A percentile compares a stretch with the other conserved stretches of the same genome.
Conservation (phyloP, 2,329 filamentous ascomycete genomes). For the Neofusicoccum sp. region DNA sequence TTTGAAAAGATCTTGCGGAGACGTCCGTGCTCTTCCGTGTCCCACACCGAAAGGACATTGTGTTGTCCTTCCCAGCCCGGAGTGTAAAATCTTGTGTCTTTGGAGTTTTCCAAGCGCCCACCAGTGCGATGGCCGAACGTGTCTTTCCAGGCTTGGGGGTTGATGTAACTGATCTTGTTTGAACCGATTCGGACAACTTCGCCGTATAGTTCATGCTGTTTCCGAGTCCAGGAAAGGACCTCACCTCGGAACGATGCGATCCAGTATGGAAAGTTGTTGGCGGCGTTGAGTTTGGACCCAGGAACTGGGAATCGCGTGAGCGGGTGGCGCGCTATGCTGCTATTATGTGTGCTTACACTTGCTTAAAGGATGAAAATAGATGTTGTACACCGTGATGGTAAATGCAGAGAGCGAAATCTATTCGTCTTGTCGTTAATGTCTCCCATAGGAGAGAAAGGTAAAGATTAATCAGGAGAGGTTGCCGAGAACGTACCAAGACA, state of each 20-base stretch:
- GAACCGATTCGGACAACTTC: slow-evolving; percentile 17
- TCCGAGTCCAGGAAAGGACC: neutral
- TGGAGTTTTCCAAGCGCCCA: neutral
- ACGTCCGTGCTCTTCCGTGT: slow-evolving; percentile 25
- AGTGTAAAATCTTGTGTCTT: slow-evolving; percentile 1
- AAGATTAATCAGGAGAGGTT: too few relatives aligned
- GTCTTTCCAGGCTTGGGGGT: slow-evolving; percentile 19
- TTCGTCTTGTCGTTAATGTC: too few relatives aligned
- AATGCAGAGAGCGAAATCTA: too few relatives aligned
- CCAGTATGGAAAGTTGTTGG: neutral
- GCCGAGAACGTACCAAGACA: too few relatives aligned
- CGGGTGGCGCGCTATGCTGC: slow-evolving; percentile 26
- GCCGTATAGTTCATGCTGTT: slow-evolving; percentile 14
- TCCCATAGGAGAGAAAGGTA: too few relatives aligned
- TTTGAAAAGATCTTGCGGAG: slow-evolving; percentile 27
- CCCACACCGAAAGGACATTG: neutral
- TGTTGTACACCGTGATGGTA: neutral
- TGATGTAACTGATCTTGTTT: slow-evolving; percentile 14
- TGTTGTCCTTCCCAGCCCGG: neutral
- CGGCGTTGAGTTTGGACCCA: slow-evolving; percentile 5
- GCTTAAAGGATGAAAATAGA: slow-evolving; percentile 18
- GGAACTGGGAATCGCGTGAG: slow-evolving; percentile 43
- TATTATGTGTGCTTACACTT: neutral
- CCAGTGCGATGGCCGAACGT: slow-evolving; percentile 22
- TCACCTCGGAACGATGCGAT: neutral